A percentile compares a stretch with the other conserved stretches of the same genome.
Evolutionary conservation across 2,329 filamentous ascomycete species (phyloP).

Genomic region (Aspergillus fumigatus): DNA sequence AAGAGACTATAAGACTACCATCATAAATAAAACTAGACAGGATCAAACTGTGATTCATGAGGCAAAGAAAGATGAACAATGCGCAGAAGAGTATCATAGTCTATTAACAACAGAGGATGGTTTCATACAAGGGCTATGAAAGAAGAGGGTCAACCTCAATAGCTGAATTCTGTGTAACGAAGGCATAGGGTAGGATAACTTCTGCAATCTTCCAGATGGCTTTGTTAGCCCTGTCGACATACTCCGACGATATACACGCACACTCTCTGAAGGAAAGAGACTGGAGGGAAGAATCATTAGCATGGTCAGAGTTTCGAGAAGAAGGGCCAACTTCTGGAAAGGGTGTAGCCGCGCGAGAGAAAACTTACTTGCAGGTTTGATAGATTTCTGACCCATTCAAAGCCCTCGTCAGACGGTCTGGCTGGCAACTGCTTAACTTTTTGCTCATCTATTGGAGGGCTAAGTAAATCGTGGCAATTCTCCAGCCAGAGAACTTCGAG

Average conservation of each 20-base stretch:
- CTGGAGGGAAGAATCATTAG: constrained; percentile 7
- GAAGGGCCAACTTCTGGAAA: background rate
- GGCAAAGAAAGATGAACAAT: background rate
- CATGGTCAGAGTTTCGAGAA: background rate
- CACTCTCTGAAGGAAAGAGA: constrained; percentile 27
- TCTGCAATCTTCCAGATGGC: constrained; percentile 25
- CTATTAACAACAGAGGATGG: background rate
- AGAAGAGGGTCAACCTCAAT: constrained; percentile 23
- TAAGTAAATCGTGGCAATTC: constrained; percentile 20
- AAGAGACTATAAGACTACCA: background rate
- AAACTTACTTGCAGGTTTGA: constrained; percentile 18
- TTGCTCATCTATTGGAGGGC: constrained; percentile 8
- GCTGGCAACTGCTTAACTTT: constrained; percentile 1
- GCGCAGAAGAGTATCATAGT: background rate
- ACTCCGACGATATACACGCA: constrained; percentile 16
- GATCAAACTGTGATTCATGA: constrained; percentile 2
- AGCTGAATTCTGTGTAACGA: constrained; percentile 4
- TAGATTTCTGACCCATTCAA: constrained; percentile 25
- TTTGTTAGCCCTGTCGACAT: constrained; percentile 21
- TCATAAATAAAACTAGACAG: background rate
- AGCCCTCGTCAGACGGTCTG: constrained; percentile 14
- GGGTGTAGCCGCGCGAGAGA: background rate
- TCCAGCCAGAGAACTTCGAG: constrained; percentile 26
- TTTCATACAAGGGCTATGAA: background rate
- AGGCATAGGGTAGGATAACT: constrained; percentile 19